These are phyloP conservation scores for Dioscorea alata DNA, from an alignment of 106 monocot genomes.

Conservation along the genomic window DNA sequence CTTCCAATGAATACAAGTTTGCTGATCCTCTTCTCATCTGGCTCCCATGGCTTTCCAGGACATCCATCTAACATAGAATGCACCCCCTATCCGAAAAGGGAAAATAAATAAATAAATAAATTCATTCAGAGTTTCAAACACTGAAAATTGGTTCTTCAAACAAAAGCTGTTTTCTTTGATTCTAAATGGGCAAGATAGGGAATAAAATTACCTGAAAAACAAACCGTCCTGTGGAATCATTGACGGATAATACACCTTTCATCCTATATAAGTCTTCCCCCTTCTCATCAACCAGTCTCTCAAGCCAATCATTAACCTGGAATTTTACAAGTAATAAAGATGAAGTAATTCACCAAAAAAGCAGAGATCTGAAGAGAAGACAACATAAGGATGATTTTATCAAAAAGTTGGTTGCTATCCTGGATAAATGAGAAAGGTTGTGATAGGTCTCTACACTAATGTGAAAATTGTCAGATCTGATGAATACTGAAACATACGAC, in stretches of 20 bases:
- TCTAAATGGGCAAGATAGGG: neutral
- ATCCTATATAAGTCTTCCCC: conserved; percentile 93
- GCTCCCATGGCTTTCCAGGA: conserved; percentile 77
- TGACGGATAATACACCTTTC: conserved; percentile 86
- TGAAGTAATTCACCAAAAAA: no score
- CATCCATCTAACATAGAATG: conserved; percentile 90
- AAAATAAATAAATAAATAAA: neutral
- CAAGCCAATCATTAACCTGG: conserved; percentile 95
- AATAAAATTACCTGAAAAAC: conserved; percentile 69
- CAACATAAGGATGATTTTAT: no score
- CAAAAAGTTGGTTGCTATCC: no score
- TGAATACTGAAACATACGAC: no score
- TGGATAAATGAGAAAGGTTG: no score
- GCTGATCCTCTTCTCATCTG: conserved; percentile 68
- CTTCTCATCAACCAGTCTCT: conserved; percentile 82
- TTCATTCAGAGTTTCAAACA: no score
- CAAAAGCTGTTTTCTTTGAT: no score
- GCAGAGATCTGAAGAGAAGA: no score
- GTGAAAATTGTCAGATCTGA: no score
- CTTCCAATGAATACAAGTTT: conserved; percentile 96
- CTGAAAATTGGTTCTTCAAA: no score
- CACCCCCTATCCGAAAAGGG: conserved; percentile 49
- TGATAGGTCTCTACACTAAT: no score
- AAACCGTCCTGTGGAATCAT: conserved; percentile 77
- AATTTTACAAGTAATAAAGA: neutral